Base-by-base conservation (phyloP, 768 basidiomycete genomes). In the Cystobasidium ongulense region DNA sequence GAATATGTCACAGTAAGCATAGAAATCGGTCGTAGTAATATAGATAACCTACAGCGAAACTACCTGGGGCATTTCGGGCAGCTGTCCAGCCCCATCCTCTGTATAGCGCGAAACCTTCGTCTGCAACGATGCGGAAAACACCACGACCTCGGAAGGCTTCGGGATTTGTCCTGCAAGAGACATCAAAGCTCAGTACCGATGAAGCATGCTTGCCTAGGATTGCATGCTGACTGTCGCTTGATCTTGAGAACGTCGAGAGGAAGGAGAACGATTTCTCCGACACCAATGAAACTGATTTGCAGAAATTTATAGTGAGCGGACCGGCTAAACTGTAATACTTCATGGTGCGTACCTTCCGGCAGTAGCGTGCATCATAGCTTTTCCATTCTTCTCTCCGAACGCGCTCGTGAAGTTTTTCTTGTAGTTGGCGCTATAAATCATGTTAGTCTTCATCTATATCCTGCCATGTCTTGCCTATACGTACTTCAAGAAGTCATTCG, bases 191-290 rank as follows among this genome's bases (percentile, higher is more conserved):
- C n/a, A n/a, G n/a, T n/a, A 4, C 46, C 15, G 46, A 50, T 50
- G 7, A 7, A 15, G 17, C 63, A 10, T 29, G 4, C 29, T 21
- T 64, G 33, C 4, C n/a, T 11, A 25, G 13, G 4, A 21, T 13
- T 8, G 11, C 13, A 72, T 10, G 70, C 77, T 29, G 90, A 91
- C 84, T 99, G 95, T 65, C 93, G 89, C 84, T 96, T 97, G 82
- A 99, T 98, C 83, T 99, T 99, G 80, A 99, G 88, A 27, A 87
- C 94, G 80, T 99, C 95, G 4, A 98, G 86, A 1, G 95, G 95
- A 39, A 99, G 87, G n/a, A 99, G 88, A 38, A 95, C 93, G 75
- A 98, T 94, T 87, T 99, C 95, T 80, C 95, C 95, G 77, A 99
- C 96, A 77, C 87, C 87, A 18, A 86, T 87, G 80, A 87, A 78